Evolutionary conservation across 2,329 filamentous ascomycete species (phyloP), one percentile per base, ranked within the genome.

Genomic region (Neonectria ditissima): DNA sequence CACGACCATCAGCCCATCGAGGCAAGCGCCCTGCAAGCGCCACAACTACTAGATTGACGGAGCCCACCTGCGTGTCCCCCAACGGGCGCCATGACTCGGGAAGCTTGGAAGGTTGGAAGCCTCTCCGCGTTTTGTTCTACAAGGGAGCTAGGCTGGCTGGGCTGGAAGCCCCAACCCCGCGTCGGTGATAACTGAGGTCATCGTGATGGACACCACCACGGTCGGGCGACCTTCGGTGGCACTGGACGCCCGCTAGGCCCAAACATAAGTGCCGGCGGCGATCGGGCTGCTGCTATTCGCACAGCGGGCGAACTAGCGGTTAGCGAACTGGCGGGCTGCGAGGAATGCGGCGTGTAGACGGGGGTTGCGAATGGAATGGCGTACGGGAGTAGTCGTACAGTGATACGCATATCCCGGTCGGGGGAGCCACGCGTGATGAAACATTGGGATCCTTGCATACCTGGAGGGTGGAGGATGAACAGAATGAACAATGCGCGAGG

Each of bases 371-470:
- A 11, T 32, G 30, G 26, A 11, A n/a, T n/a, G n/a, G n/a, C n/a
- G n/a, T n/a, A n/a, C n/a, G n/a, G n/a, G n/a, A n/a, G 9, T 32
- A 14, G 11, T 37, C 32, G 13, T 37, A 37, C 32, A 37, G 34
- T 37, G 55, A 28, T 55, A 30, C 34, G 39, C 45, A 48, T 32
- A 37, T 37, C 52, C 45, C 50, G 26, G 45, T 61, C 32, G 20
- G 14, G 14, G 39, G 39, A 55, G 52, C 32, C 58, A 61, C 58
- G 58, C 58, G 52, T 61, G 58, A 61, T 61, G 58, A 61, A 55
- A 61, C 58, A 55, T 55, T 7, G 34, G 37, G 16, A 55, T 51
- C 58, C 58, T 22, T 55, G 43, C 43, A 59, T 28, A 8, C 5
- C 28, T 30, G 28, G 28, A n/a, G n/a, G n/a, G n/a, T n/a, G n/a